Conservation (phyloP, 305 asterid species). For the Andrographis paniculata region DNA sequence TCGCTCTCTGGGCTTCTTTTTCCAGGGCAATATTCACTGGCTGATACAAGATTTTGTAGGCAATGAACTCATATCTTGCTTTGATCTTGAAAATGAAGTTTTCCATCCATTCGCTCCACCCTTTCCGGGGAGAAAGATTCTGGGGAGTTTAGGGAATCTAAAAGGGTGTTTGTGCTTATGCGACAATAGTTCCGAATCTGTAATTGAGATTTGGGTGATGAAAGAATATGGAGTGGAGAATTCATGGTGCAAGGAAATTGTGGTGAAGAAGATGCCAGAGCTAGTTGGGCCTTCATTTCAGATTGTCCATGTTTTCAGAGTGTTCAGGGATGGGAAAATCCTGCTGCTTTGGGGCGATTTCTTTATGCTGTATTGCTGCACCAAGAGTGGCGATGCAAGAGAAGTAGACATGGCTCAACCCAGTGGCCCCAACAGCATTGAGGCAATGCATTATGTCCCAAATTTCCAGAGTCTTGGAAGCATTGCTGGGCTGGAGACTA, state of each 20-base stretch:
- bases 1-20: not conserved
- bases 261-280: not conserved
- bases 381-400: not conserved
- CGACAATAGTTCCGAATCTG: not conserved
- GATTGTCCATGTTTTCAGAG: not conserved
- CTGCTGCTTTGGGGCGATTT: not conserved
- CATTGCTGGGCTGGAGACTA: not conserved
- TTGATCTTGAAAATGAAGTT: not conserved
- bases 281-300: not conserved
- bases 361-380: not conserved
- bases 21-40: not conserved
- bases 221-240: slow-evolving; percentile 1
- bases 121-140: not conserved
- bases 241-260: not conserved
- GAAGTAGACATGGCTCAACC: not conserved
- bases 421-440: not conserved
- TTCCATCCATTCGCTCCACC: not conserved
- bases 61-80: not conserved
- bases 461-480: not conserved
- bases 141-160: not conserved
- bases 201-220: not conserved
- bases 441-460: not conserved
- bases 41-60: not conserved
- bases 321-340: not conserved
- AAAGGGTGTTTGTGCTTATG: not conserved